These are phyloP conservation scores for Rhytidhysteron rufulum DNA, from an alignment of 2,329 filamentous ascomycete species.

Conservation along the genomic window DNA sequence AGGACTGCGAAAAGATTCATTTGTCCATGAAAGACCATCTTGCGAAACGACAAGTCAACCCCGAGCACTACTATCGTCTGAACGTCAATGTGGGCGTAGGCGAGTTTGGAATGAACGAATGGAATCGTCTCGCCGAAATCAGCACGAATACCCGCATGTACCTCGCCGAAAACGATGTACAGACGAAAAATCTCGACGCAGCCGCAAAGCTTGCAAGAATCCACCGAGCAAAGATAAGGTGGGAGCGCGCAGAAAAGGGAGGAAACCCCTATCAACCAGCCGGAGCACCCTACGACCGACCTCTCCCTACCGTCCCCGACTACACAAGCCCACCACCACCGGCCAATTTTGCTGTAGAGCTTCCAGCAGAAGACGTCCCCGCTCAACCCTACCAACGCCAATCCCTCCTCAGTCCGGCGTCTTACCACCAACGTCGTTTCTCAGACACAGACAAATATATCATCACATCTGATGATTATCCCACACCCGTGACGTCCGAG, in stretches of 20 bases:
- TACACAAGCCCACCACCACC: conserved; percentile 44
- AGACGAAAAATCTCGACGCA: conserved; percentile 71
- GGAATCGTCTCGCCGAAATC: conserved; percentile 90
- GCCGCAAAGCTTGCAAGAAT: conserved; percentile 82
- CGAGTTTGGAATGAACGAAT: conserved; percentile 98
- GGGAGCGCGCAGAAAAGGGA: conserved; percentile 48
- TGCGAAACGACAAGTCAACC: conserved; percentile 71
- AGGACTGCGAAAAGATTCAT: conserved; percentile 90
- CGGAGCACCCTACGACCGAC: conserved; percentile 24
- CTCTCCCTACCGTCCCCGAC: conserved; percentile 35
- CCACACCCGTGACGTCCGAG: conserved; percentile 44
- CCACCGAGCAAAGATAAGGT: conserved; percentile 67
- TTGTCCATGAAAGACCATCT: conserved; percentile 82
- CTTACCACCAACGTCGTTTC: conserved; percentile 19
- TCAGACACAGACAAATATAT: conserved; percentile 50
- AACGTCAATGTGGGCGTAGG: conserved; percentile 96
- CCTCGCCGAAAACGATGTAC: conserved; percentile 67
- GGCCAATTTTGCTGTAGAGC: conserved; percentile 52
- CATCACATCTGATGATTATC: conserved; percentile 54
- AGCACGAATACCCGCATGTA: conserved; percentile 88
- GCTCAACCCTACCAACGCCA: conserved; percentile 24
- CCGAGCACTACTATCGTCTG: conserved; percentile 90
- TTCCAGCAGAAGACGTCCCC: conserved; percentile 54
- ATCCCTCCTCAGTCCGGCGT: conserved; percentile 37
- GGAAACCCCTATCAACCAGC: conserved; percentile 25